A percentile compares a stretch with the other conserved stretches of the same genome.
Evolutionary conservation across 148 eudicot genomes (phyloP).

Genomic region (Agrostemma githago): DNA sequence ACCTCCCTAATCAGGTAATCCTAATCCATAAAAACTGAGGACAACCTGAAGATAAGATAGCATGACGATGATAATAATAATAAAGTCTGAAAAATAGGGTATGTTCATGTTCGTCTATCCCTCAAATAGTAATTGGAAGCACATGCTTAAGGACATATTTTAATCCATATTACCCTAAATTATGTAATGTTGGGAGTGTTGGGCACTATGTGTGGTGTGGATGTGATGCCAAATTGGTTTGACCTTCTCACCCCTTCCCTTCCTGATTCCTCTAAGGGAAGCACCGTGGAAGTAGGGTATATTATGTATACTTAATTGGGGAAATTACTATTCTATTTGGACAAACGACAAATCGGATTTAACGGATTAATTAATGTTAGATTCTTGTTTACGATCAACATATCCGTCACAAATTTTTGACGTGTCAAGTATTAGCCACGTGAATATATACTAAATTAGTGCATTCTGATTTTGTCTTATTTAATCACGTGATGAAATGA

Average conservation of each 20-base stretch:
- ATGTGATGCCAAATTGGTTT: neutral
- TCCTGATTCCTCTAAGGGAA: slow-evolving; percentile 14
- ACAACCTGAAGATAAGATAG: neutral
- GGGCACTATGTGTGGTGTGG: neutral
- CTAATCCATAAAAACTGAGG: slow-evolving; percentile 1
- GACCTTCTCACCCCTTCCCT: neutral
- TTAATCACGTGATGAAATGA: too few species aligned
- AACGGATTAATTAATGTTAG: too few species aligned
- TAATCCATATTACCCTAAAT: neutral
- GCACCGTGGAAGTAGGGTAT: slow-evolving; percentile 1
- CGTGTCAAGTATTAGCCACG: too few species aligned
- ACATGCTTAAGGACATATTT: neutral
- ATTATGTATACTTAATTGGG: slow-evolving; percentile 7
- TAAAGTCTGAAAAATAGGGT: slow-evolving; percentile 3
- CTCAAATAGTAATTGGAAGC: neutral
- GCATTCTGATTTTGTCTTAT: too few species aligned
- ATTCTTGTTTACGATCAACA: too few species aligned
- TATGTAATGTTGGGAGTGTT: neutral
- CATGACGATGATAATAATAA: neutral
- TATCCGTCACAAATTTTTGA: too few species aligned
- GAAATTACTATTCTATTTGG: neutral
- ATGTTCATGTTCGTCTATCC: slow-evolving; percentile 4
- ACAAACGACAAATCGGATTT: neutral
- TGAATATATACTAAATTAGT: too few species aligned
- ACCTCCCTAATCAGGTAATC: slow-evolving; percentile 11